phyloP scores from a whole-genome alignment of 108 stramenopile genomes.

The Discostella pseudostelligera region DNA sequence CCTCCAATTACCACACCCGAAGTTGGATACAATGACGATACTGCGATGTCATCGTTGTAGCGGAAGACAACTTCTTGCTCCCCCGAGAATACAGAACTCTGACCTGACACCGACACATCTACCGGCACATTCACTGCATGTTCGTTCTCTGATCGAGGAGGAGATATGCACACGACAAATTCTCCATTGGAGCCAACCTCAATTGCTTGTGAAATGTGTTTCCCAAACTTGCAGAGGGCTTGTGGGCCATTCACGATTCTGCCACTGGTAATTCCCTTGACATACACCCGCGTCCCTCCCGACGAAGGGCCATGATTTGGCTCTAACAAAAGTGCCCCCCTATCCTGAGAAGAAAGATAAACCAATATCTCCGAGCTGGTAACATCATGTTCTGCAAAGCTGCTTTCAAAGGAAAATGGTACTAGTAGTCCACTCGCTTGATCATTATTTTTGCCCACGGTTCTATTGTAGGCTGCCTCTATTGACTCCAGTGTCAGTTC shows the following conservation, averaged over 20 bases:
- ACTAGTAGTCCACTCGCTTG: background rate
- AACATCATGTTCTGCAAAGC: conserved; percentile 17
- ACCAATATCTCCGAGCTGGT: conserved; percentile 9
- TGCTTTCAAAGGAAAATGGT: conserved; percentile 23
- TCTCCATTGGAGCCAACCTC: conserved; percentile 23
- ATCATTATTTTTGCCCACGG: background rate
- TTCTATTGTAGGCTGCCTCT: conserved; percentile 24
- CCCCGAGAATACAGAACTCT: conserved; percentile 19
- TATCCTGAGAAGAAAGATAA: conserved; percentile 23
- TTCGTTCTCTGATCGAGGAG: conserved; percentile 14
- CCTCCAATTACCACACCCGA: conserved; percentile 39
- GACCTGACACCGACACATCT: conserved; percentile 30
- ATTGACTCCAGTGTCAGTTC: conserved; percentile 9
- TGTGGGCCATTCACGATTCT: background rate
- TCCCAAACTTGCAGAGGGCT: conserved; percentile 41
- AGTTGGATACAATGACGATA: conserved; percentile 24
- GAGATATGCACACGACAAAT: conserved; percentile 36
- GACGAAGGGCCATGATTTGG: conserved; percentile 40
- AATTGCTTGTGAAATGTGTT: conserved; percentile 14
- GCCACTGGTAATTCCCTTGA: conserved; percentile 17
- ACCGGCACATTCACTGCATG: conserved; percentile 24
- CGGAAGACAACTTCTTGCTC: conserved; percentile 26
- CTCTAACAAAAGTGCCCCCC: conserved; percentile 11
- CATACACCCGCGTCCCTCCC: conserved; percentile 41
- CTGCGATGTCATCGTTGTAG: conserved; percentile 31